A percentile compares a stretch with the other conserved stretches of the same genome.
These are phyloP conservation scores for Coemansia biformis DNA, from an alignment of 192 early-diverging fungal species.

Conservation along the genomic window DNA sequence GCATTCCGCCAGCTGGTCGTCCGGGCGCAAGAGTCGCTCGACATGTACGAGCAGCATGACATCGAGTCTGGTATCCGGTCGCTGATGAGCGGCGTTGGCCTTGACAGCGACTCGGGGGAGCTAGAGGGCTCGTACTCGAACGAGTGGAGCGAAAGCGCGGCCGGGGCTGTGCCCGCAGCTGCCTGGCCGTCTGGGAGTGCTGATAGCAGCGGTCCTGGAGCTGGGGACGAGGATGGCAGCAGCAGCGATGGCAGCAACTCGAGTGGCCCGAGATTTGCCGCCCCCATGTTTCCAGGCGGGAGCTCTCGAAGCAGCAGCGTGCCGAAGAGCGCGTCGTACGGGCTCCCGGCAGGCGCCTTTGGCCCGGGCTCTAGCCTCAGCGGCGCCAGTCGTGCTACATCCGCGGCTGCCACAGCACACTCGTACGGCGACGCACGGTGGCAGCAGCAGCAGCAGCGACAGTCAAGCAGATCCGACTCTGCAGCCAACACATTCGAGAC, in stretches of 20 bases:
- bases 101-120: constrained; percentile 17
- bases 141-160: background rate
- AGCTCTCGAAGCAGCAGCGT: too few relatives aligned
- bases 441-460: background rate
- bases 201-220: too few relatives aligned
- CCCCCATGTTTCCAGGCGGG: too few relatives aligned
- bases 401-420: background rate
- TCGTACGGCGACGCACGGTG: constrained; percentile 1
- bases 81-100: constrained; percentile 26
- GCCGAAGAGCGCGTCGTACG: too few relatives aligned
- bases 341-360: too few relatives aligned
- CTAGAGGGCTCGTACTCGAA: constrained; percentile 18
- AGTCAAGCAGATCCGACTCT: constrained; percentile 1
- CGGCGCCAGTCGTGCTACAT: background rate
- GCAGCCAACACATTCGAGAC: constrained; percentile 20
- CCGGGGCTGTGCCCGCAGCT: too few relatives aligned
- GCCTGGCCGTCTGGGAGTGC: too few relatives aligned
- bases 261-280: too few relatives aligned
- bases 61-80: constrained; percentile 33
- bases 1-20: constrained; percentile 81
- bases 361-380: background rate
- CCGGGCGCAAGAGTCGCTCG: constrained; percentile 60
- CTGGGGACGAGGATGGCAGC: too few relatives aligned
- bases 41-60: constrained; percentile 51
- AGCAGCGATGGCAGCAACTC: background rate